A percentile compares a stretch with the other conserved stretches of the same genome.
These are phyloP conservation scores for Dothidotthia symphoricarpi DNA, from an alignment of 2,329 filamentous ascomycete genomes.

Conservation along the genomic window DNA sequence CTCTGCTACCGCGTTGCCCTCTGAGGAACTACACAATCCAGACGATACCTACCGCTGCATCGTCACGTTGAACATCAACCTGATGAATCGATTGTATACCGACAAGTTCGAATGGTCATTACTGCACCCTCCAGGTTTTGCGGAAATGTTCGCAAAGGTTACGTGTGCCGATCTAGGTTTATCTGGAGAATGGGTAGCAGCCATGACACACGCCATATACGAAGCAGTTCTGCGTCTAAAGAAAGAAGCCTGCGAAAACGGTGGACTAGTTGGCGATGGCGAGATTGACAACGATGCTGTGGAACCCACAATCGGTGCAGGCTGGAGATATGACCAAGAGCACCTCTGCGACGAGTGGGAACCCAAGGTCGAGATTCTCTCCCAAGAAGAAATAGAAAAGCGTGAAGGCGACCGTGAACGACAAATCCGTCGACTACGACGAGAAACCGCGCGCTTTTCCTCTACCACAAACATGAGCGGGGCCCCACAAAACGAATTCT, in stretches of 20 bases:
- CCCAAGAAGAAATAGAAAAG: slow-evolving; percentile 96
- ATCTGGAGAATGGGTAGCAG: slow-evolving; percentile 87
- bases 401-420: slow-evolving; percentile 91
- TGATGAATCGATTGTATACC: slow-evolving; percentile 87
- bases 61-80: slow-evolving; percentile 84
- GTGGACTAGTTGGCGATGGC: slow-evolving; percentile 70
- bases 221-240: slow-evolving; percentile 89
- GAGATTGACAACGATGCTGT: slow-evolving; percentile 89
- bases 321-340: slow-evolving; percentile 94
- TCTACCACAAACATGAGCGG: slow-evolving; percentile 79
- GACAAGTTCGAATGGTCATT: slow-evolving; percentile 99
- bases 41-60: slow-evolving; percentile 95
- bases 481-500: slow-evolving; percentile 62
- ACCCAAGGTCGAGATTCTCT: slow-evolving; percentile 59
- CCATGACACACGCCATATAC: slow-evolving; percentile 94
- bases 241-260: slow-evolving; percentile 93
- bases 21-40: slow-evolving; percentile 76
- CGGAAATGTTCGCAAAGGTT: slow-evolving; percentile 86
- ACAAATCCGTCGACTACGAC: slow-evolving; percentile 78
- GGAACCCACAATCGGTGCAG: slow-evolving; percentile 70
- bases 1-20: slow-evolving; percentile 62
- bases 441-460: slow-evolving; percentile 90
- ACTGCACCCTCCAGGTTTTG: slow-evolving; percentile 84
- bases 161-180: slow-evolving; percentile 92
- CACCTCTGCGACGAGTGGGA: slow-evolving; percentile 64